phyloP scores from a whole-genome alignment of 2,329 filamentous ascomycete genomes.

The Cercospora sp. region DNA sequence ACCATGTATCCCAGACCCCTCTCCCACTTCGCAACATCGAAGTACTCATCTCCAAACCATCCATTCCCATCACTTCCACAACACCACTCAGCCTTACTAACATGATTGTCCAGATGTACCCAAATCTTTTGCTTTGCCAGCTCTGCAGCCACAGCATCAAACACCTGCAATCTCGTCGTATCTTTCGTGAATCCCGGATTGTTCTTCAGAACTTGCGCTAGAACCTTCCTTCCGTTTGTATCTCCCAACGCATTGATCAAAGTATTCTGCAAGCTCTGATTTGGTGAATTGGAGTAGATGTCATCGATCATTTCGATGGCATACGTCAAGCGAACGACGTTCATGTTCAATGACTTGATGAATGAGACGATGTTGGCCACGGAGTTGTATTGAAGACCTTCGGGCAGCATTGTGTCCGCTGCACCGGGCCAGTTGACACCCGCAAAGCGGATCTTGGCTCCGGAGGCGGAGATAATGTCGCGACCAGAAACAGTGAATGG shows the following conservation, averaged over 20 bases:
- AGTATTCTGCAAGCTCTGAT: conserved; percentile 25
- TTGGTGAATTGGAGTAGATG: conserved; percentile 22
- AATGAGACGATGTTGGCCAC: conserved; percentile 56
- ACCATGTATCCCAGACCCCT: conserved; percentile 63
- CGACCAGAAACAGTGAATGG: conserved; percentile 30
- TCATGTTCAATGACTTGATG: conserved; percentile 52
- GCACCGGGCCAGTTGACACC: conserved; percentile 65
- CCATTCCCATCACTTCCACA: conserved; percentile 51
- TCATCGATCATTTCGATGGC: conserved; percentile 65
- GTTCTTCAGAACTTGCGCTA: conserved; percentile 57
- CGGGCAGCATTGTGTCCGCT: conserved; percentile 64
- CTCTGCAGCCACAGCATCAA: conserved; percentile 55
- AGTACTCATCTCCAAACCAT: conserved; percentile 58
- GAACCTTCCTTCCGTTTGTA: conserved; percentile 55
- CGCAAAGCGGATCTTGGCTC: conserved; percentile 46
- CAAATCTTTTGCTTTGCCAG: conserved; percentile 56
- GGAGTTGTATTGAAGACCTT: conserved; percentile 64
- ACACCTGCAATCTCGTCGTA: conserved; percentile 52
- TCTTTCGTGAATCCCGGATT: conserved; percentile 57
- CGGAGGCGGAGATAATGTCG: conserved; percentile 39
- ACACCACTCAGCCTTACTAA: conserved; percentile 60
- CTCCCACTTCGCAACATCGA: conserved; percentile 60
- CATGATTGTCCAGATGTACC: conserved; percentile 64
- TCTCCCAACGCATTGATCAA: conserved; percentile 47
- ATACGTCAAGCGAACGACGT: conserved; percentile 58